These are phyloP conservation scores for Phalaenopsis hybrid DNA, from an alignment of 116 monocot genomes.

Conservation along the genomic window DNA sequence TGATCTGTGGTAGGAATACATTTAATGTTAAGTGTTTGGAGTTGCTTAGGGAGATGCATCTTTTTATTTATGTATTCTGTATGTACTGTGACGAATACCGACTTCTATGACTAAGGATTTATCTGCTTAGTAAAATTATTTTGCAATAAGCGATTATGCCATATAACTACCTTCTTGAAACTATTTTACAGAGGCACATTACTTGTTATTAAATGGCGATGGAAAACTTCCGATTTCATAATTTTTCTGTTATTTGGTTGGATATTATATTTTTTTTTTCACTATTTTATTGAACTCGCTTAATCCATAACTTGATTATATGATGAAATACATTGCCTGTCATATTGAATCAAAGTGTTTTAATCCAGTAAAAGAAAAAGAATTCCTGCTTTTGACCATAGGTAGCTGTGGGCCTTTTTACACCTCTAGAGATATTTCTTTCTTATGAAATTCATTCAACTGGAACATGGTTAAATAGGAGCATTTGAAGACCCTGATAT, in stretches of 20 bases:
- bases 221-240: neutral
- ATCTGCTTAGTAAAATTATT: neutral
- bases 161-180: neutral
- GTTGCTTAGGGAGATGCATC: neutral
- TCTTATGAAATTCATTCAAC: neutral
- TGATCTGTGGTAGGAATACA: neutral
- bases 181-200: neutral
- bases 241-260: neutral
- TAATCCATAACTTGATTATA: neutral
- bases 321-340: neutral
- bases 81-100: neutral
- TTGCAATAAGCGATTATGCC: neutral
- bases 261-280: neutral
- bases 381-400: neutral
- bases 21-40: neutral
- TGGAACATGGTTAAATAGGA: conserved; percentile 37
- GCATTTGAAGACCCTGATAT: conserved; percentile 99
- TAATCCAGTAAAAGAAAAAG: neutral
- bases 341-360: neutral
- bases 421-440: neutral
- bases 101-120: neutral
- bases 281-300: neutral
- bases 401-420: neutral
- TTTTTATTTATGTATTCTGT: neutral
- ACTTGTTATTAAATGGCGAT: neutral